These are phyloP conservation scores for Lyophyllum shimeji DNA, from an alignment of 768 basidiomycete species.

Conservation along the genomic window DNA sequence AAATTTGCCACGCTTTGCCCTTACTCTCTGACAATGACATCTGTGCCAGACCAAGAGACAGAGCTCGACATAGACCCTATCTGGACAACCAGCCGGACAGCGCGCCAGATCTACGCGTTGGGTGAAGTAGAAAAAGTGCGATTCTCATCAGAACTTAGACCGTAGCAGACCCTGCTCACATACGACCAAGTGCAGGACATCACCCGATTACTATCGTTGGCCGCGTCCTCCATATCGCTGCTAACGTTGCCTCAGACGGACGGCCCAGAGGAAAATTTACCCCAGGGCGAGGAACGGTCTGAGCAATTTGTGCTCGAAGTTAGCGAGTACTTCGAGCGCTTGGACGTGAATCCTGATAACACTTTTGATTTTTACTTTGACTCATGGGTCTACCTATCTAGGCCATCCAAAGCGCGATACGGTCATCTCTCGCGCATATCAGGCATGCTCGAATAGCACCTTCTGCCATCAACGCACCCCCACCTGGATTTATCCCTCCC, in stretches of 20 bases:
- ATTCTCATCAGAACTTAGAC: neutral
- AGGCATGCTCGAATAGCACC: conserved; percentile 81
- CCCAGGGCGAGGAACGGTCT: conserved; percentile 80
- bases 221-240: conserved; percentile 76
- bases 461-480: conserved; percentile 83
- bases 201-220: conserved; percentile 69
- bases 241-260: conserved; percentile 85
- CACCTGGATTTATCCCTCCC: conserved; percentile 70
- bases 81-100: conserved; percentile 79
- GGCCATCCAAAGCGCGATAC: conserved; percentile 76
- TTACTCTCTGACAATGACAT: neutral
- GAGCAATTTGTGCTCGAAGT: conserved; percentile 85
- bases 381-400: conserved; percentile 25
- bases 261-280: conserved; percentile 60
- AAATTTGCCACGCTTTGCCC: conserved; percentile 8
- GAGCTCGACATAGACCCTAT: conserved; percentile 69
- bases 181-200: conserved; percentile 58
- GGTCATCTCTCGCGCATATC: conserved; percentile 80
- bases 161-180: neutral
- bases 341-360: conserved; percentile 54
- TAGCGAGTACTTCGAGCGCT: conserved; percentile 81
- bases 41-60: conserved; percentile 31
- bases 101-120: conserved; percentile 77
- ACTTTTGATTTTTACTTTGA: neutral
- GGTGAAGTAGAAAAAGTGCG: conserved; percentile 78